Conservation (phyloP, 768 basidiomycete genomes). For the Boletus fagicola region DNA sequence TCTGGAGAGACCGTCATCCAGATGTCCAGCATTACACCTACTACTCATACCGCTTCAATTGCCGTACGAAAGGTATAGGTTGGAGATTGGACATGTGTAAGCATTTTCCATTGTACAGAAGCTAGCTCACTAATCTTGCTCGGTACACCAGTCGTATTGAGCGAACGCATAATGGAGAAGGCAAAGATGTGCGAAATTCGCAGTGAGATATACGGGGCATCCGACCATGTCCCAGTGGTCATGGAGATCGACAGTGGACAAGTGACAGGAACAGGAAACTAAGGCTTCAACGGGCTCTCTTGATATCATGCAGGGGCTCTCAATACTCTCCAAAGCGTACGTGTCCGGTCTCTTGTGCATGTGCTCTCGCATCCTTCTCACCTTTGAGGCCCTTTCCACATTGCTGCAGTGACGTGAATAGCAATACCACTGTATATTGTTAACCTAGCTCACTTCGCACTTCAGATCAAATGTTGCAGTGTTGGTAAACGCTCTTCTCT, state of each 20-base stretch:
- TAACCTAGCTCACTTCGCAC: slow-evolving; percentile 61
- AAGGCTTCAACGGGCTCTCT: background rate
- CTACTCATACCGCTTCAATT: slow-evolving; percentile 81
- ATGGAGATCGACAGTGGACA: slow-evolving; percentile 61
- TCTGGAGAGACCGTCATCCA: slow-evolving; percentile 76
- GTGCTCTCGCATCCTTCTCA: slow-evolving; percentile 88
- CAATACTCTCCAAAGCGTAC: slow-evolving; percentile 79
- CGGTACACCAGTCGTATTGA: slow-evolving; percentile 59
- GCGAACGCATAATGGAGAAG: slow-evolving; percentile 60
- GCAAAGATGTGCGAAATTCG: slow-evolving; percentile 85
- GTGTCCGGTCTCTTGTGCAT: slow-evolving; percentile 87
- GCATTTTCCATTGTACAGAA: slow-evolving; percentile 21
- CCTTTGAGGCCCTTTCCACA: slow-evolving; percentile 88
- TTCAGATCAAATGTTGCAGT: slow-evolving; percentile 88
- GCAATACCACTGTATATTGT: slow-evolving; percentile 3
- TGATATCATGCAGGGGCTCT: slow-evolving; percentile 14
- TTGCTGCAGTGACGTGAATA: slow-evolving; percentile 41
- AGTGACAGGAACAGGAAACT: slow-evolving; percentile 27
- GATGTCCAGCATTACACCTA: slow-evolving; percentile 76
- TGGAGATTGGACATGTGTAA: slow-evolving; percentile 88
- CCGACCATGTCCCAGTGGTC: slow-evolving; percentile 80
- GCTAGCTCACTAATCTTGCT: background rate
- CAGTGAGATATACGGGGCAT: slow-evolving; percentile 81
- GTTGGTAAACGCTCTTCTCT: slow-evolving; percentile 85
- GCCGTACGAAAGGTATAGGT: slow-evolving; percentile 74